Evolutionary conservation across 208 protist genomes (phyloP), one percentile per base, ranked within the genome.

Genomic region (Hexamita inflata): DNA sequence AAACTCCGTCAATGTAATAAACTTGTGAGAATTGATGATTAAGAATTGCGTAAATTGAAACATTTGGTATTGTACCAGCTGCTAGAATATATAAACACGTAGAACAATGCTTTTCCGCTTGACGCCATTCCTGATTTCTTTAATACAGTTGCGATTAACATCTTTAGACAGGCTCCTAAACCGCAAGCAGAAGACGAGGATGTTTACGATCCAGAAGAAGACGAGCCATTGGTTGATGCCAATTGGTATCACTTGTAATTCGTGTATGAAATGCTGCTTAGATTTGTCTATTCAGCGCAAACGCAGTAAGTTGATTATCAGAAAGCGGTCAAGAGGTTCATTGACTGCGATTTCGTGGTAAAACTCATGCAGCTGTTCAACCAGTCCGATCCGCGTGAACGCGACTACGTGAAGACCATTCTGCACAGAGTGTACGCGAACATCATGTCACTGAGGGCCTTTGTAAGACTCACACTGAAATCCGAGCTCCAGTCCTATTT

Each of bases 391-490:
- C 84, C 86, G 9, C 66, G 88, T 26, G 88, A 90, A 75, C 74
- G 88, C 41, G 88, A 89, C 68, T 89, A 86, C 65, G 57, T 90
- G 0, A 90, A 90, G 73, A 89, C 85, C 0, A 85, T 84, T 2
- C 73, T 90, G 9, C 85, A 88, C 60, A 70, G 86, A 32, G 86
- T 90, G n/a, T 89, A 90, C 74, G 84, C 83, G 15, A 86, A 87
- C 30, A 87, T 90, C 74, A 79, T 88, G 58, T 60, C 38, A 11
- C 70, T 85, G 1, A 61, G 88, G 30, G 62, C 80, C 7, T 89
- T 84, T 61, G 88, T 90, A 58, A 78, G 88, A 9, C 78, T 67
- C 0, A 58, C 76, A 13, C 85, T 90, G 39, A 78, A 78, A 61
- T 77, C 85, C 59, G 82, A 87, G 35, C 84, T 90, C 77, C 81